phyloP scores from a whole-genome alignment of 257 asterid species.

The Lycium barbarum region DNA sequence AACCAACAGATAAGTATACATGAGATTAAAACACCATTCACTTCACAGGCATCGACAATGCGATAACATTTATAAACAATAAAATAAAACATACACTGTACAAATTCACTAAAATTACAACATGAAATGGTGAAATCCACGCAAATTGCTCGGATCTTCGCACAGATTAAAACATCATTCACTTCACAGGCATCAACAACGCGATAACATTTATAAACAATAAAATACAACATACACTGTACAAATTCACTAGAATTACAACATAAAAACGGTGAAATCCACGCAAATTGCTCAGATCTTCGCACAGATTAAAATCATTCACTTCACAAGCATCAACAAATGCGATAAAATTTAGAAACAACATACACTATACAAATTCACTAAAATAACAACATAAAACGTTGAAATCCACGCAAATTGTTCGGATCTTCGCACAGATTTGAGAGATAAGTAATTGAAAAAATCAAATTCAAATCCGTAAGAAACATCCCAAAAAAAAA shows the following conservation, averaged over 20 bases:
- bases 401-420: not conserved
- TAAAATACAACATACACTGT: not conserved
- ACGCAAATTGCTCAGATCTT: conserved; percentile 18
- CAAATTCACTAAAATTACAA: not conserved
- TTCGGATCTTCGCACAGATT: conserved; percentile 18
- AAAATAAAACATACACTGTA: not conserved
- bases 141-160: conserved; percentile 20
- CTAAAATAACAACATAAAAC: conserved; percentile 1
- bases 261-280: not conserved
- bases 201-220: not conserved
- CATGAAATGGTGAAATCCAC: not conserved
- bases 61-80: not conserved
- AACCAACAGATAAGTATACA: not conserved
- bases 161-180: not conserved
- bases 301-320: not conserved
- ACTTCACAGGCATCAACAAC: not conserved
- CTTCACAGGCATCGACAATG: not conserved
- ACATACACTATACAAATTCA: not conserved
- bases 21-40: not conserved
- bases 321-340: not conserved
- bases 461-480: not conserved
- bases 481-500: not conserved
- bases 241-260: not conserved
- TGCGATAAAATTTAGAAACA: not conserved
- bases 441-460: too few relatives aligned